Conservation (phyloP, 805 yeast species). For the Barnettozyma vustinii region DNA sequence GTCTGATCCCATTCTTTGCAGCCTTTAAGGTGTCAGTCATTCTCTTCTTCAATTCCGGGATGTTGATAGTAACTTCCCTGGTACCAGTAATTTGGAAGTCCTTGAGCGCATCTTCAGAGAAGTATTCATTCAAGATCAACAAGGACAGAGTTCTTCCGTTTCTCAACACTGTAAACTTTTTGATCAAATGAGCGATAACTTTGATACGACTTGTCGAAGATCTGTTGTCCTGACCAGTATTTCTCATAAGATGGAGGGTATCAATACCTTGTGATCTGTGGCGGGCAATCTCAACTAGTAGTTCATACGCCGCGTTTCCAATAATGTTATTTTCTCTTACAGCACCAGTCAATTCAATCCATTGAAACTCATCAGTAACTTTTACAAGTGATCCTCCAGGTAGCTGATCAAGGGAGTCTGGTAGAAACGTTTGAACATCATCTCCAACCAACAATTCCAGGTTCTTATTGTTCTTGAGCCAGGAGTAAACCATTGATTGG, state of each 20-base stretch:
- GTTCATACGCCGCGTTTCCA: conserved; percentile 50
- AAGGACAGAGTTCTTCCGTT: conserved; percentile 50
- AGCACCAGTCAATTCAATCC: conserved; percentile 53
- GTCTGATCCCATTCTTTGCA: conserved; percentile 58
- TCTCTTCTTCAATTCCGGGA: conserved; percentile 25
- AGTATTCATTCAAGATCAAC: conserved; percentile 45
- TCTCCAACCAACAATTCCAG: conserved; percentile 8
- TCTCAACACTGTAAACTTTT: conserved; percentile 32
- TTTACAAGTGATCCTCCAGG: conserved; percentile 22
- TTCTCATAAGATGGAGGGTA: conserved; percentile 49
- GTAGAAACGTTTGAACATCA: conserved; percentile 2
- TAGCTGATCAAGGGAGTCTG: background rate
- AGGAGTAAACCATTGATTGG: conserved; percentile 31
- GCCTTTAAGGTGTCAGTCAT: conserved; percentile 46
- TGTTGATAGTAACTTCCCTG: conserved; percentile 24
- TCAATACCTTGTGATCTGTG: conserved; percentile 51
- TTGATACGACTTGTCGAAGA: conserved; percentile 61
- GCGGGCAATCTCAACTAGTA: conserved; percentile 56
- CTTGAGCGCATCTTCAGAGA: conserved; percentile 19
- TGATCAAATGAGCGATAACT: conserved; percentile 46
- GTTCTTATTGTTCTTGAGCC: conserved; percentile 28
- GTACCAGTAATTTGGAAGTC: conserved; percentile 12
- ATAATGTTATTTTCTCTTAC: conserved; percentile 44
- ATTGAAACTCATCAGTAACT: conserved; percentile 52
- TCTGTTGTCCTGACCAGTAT: conserved; percentile 65